A percentile compares a stretch with the other conserved stretches of the same genome.
Evolutionary conservation across 2,329 filamentous ascomycete species (phyloP).

Genomic region (Verticillium nubilum): DNA sequence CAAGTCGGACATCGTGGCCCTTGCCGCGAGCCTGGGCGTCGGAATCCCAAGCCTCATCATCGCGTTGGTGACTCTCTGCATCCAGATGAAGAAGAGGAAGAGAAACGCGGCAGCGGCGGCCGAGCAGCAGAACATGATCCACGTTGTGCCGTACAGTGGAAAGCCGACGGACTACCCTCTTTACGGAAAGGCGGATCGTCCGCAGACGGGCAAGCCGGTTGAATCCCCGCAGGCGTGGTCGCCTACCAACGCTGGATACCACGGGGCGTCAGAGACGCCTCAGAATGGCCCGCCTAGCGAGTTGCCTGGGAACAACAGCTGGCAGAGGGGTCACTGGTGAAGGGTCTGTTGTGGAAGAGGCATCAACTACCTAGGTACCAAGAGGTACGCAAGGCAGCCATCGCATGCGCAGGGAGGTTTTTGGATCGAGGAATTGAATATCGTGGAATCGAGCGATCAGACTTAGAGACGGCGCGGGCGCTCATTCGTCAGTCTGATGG

Average conservation of each 20-base stretch:
- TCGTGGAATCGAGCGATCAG: too few relatives aligned
- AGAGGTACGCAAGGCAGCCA: too few relatives aligned
- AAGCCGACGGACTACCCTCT: background rate
- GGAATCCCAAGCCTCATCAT: conserved; percentile 26
- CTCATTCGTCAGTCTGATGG: too few relatives aligned
- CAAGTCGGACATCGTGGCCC: conserved; percentile 17
- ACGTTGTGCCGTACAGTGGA: background rate
- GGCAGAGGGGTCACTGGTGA: background rate
- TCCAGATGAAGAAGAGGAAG: conserved; percentile 14
- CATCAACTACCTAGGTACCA: too few relatives aligned
- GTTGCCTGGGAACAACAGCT: background rate
- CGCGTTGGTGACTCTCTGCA: conserved; percentile 17
- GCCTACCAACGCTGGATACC: background rate
- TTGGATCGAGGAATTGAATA: too few relatives aligned
- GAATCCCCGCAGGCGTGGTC: background rate
- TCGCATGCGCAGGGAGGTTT: too few relatives aligned
- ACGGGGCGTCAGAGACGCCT: background rate
- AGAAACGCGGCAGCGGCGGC: background rate
- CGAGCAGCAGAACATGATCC: background rate
- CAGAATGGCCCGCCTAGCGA: background rate
- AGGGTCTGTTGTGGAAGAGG: too few relatives aligned
- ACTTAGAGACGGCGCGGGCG: too few relatives aligned
- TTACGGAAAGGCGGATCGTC: background rate
- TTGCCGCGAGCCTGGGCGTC: conserved; percentile 19
- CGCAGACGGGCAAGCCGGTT: background rate